phyloP scores from a whole-genome alignment of 805 yeast species.

The Nakazawaea ernobii region DNA sequence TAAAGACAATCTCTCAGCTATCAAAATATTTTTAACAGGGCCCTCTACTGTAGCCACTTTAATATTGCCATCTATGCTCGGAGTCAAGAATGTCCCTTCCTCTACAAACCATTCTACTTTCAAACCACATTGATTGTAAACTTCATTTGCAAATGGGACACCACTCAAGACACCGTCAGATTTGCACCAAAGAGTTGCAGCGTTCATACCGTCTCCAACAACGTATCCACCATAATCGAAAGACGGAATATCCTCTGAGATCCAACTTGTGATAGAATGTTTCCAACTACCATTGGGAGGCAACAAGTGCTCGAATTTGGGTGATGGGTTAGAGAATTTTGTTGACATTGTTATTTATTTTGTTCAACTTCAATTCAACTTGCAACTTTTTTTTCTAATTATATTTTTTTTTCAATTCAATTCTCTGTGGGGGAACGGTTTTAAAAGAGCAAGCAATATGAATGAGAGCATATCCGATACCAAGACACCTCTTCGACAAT shows the following conservation, averaged over 20 bases:
- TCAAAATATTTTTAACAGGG: slow-evolving; percentile 68
- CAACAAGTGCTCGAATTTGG: slow-evolving; percentile 45
- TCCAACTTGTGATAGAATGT: slow-evolving; percentile 65
- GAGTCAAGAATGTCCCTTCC: slow-evolving; percentile 61
- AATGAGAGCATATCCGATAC: too few relatives aligned
- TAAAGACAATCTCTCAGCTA: slow-evolving; percentile 83
- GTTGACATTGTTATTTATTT: background rate
- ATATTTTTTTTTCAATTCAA: background rate
- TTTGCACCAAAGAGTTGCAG: slow-evolving; percentile 79
- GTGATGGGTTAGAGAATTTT: slow-evolving; percentile 23
- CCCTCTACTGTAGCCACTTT: slow-evolving; percentile 78
- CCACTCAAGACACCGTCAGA: slow-evolving; percentile 78
- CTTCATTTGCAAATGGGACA: slow-evolving; percentile 84
- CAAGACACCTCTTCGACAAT: too few relatives aligned
- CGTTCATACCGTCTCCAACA: slow-evolving; percentile 70
- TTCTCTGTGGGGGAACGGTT: too few relatives aligned
- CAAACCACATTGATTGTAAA: slow-evolving; percentile 69
- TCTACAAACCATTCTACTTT: slow-evolving; percentile 63
- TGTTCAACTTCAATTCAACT: background rate
- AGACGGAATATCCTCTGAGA: slow-evolving; percentile 86
- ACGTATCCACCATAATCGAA: slow-evolving; percentile 94
- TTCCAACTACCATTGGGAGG: slow-evolving; percentile 83
- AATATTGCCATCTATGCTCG: slow-evolving; percentile 46
- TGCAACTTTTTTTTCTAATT: background rate
- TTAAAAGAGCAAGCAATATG: too few relatives aligned